phyloP scores from a whole-genome alignment of 2,329 filamentous ascomycete species.

The Hypoxylon sp. region DNA sequence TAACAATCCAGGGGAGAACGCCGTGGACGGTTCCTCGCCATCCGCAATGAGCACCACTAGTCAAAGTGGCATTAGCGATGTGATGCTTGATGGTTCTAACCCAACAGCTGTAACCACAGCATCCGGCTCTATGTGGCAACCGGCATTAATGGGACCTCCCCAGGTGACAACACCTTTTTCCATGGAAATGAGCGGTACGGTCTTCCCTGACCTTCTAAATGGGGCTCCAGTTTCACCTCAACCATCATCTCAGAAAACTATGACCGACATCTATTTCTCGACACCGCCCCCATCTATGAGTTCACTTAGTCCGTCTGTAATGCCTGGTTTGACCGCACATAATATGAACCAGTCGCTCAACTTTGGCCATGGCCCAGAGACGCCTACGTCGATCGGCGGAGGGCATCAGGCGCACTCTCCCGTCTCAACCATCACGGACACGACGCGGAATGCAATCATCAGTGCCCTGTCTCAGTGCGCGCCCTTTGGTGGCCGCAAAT shows the following conservation, averaged over 20 bases:
- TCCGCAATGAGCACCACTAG: conserved; percentile 96
- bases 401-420: conserved; percentile 72
- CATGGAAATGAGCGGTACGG: conserved; percentile 80
- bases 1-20: conserved; percentile 79
- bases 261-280: conserved; percentile 83
- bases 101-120: conserved; percentile 69
- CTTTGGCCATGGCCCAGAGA: conserved; percentile 77
- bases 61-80: conserved; percentile 90
- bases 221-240: conserved; percentile 84
- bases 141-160: conserved; percentile 77
- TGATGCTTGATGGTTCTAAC: conserved; percentile 87
- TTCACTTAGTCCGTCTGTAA: conserved; percentile 79
- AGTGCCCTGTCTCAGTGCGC: conserved; percentile 71
- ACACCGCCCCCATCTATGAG: conserved; percentile 82
- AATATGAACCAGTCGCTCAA: conserved; percentile 77
- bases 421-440: conserved; percentile 75
- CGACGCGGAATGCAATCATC: conserved; percentile 73
- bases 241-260: conserved; percentile 77
- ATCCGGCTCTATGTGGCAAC: conserved; percentile 77
- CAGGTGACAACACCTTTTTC: conserved; percentile 79
- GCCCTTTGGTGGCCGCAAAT: conserved; percentile 72
- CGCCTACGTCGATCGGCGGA: conserved; percentile 79
- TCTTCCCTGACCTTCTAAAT: conserved; percentile 83
- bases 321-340: conserved; percentile 74
- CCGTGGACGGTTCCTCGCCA: conserved; percentile 92